Conservation (phyloP, 1,284 basidiomycete species). For the Leccinum ponderosum region DNA sequence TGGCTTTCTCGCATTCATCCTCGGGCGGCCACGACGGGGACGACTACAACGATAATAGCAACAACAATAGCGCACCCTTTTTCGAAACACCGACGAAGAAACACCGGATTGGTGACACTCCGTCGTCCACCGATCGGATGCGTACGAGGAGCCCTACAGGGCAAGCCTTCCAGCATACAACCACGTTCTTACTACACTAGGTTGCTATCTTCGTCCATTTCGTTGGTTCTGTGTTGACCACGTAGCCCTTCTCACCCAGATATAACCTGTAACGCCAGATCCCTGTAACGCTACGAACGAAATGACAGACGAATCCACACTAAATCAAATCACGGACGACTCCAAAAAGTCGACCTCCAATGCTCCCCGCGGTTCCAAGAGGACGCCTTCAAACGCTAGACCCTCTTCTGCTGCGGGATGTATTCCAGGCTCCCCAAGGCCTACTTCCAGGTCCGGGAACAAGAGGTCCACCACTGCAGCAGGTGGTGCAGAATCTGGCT, state of each 20-base stretch:
- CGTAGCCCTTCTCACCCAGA: slow-evolving; percentile 36
- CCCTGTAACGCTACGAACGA: slow-evolving; percentile 68
- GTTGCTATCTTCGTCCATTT: slow-evolving; percentile 32
- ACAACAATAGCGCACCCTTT: too few species aligned
- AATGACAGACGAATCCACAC: slow-evolving; percentile 78
- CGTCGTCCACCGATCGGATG: too few species aligned
- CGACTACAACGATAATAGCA: too few species aligned
- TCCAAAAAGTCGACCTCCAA: slow-evolving; percentile 51
- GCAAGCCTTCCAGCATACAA: slow-evolving; percentile 63
- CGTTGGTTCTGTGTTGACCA: slow-evolving; percentile 5
- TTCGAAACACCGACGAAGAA: too few species aligned
- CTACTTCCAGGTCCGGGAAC: slow-evolving; percentile 63
- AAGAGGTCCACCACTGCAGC: slow-evolving; percentile 48
- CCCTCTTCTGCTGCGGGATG: slow-evolving; percentile 44
- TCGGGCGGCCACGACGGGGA: too few species aligned
- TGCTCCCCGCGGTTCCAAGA: slow-evolving; percentile 54
- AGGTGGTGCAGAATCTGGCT: slow-evolving; percentile 59
- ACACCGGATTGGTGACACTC: too few species aligned
- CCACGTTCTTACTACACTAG: slow-evolving; percentile 48
- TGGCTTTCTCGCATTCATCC: too few species aligned
- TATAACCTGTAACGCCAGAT: slow-evolving; percentile 47
- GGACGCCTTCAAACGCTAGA: slow-evolving; percentile 54
- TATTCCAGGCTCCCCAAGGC: slow-evolving; percentile 48
- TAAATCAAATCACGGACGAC: slow-evolving; percentile 62
- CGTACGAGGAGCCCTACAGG: slow-evolving; percentile 62